Base-by-base conservation (phyloP, 805 yeast genomes). In the Starmerella ratchasimensis region DNA sequence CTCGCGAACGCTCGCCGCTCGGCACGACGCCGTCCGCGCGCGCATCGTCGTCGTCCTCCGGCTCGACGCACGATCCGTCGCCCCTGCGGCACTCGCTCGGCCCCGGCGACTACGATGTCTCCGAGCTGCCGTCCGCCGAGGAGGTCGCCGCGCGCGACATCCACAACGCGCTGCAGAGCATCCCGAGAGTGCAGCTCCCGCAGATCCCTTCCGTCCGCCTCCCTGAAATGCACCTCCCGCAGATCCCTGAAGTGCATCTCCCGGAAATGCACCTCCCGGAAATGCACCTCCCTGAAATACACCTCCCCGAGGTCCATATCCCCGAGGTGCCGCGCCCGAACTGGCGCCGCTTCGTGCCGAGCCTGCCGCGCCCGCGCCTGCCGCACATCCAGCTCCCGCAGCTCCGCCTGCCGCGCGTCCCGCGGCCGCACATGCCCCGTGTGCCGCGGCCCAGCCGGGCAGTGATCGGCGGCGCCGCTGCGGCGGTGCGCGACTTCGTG, bases 151-250 rank as follows among this genome's bases (percentile, higher is more conserved):
- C 43, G 8, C 30, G 32, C 10, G 42, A 20, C 3, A 16, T 41
- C 9, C 38, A 38, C 22, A 26, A 29, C 3, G 38, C 21, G 11
- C 27, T 37, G 18, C 37, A 34, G 28, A 9, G 24, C 17, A 3
- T 37, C 11, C 44, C 44, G 4, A 26, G 38, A 8, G 26, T 28
- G 19, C 33, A 23, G 4, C 21, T 38, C 8, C 42, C 42, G 4
- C 34, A 36, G 16, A 27, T 32, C 16, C 33, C 9, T 8, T 13
- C 23, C 14, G 36, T 29, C 11, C 35, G 22, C 13, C 7, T 28
- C 9, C n/a, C n/a, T n/a, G n/a, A n/a, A n/a, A n/a, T n/a, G n/a
- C 33, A 13, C 4, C 15, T 27, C 14, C 38, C 32, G n/a, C 35
- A 27, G n/a, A 17, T 28, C 9, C n/a, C n/a, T n/a, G n/a, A n/a